Conservation (phyloP, 2,329 filamentous ascomycete species). For the Chaetomium olivaceum region DNA sequence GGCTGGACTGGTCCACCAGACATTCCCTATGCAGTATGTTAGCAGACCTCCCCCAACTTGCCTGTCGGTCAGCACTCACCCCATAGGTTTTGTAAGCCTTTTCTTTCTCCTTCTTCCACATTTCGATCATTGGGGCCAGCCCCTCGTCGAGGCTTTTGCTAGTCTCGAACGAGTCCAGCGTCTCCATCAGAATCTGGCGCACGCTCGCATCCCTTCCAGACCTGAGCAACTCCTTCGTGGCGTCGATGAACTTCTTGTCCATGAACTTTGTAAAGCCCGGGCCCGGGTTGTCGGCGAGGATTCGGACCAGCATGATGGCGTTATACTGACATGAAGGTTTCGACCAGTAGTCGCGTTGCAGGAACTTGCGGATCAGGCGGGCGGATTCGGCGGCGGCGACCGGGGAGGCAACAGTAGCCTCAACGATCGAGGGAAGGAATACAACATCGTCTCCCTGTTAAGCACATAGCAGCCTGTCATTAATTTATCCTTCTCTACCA, state of each 20-base stretch:
- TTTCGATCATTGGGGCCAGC: conserved; percentile 67
- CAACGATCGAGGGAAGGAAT: conserved; percentile 89
- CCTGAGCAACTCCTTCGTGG: conserved; percentile 72
- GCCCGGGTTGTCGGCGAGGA: conserved; percentile 89
- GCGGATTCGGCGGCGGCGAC: conserved; percentile 80
- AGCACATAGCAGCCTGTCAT: not conserved
- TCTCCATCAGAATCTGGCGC: conserved; percentile 84
- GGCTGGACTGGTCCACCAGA: conserved; percentile 32
- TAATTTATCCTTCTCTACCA: not conserved
- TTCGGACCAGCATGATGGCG: conserved; percentile 90
- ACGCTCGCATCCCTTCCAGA: conserved; percentile 72
- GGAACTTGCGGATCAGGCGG: conserved; percentile 75
- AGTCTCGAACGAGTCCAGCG: conserved; percentile 73
- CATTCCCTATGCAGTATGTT: conserved; percentile 29
- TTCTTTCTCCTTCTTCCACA: conserved; percentile 89
- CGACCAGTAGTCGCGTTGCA: conserved; percentile 69
- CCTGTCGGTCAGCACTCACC: conserved; percentile 41
- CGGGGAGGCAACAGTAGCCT: conserved; percentile 90
- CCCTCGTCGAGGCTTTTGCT: conserved; percentile 75
- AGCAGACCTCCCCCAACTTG: not conserved
- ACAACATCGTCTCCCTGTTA: conserved; percentile 81
- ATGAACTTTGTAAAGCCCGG: conserved; percentile 87
- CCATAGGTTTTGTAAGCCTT: conserved; percentile 56
- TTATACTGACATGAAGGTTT: conserved; percentile 84
- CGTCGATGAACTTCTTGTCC: conserved; percentile 78